These are phyloP conservation scores for Avena atlantica DNA, from an alignment of 176 grass and related monocot genomes.

Conservation along the genomic window DNA sequence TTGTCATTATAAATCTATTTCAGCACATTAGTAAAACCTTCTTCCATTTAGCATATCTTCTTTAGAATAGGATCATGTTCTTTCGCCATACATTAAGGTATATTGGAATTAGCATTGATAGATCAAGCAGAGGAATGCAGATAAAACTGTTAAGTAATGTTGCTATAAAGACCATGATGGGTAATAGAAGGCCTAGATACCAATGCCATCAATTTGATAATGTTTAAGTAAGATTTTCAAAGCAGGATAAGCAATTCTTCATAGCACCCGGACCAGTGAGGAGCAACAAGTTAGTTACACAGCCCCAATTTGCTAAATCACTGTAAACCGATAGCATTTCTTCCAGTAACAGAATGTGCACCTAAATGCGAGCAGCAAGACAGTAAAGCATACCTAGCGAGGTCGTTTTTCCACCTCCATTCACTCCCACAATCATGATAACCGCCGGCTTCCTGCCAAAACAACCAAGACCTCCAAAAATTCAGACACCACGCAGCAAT, in stretches of 20 bases:
- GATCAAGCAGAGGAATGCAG: background rate
- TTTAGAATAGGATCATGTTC: background rate
- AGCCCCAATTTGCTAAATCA: background rate
- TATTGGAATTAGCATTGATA: background rate
- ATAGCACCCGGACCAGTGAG: background rate
- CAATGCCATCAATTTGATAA: background rate
- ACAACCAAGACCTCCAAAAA: background rate
- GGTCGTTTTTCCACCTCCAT: constrained; percentile 95
- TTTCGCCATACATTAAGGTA: background rate
- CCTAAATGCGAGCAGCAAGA: background rate
- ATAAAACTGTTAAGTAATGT: background rate
- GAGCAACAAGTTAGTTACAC: background rate
- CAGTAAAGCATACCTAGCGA: constrained; percentile 61
- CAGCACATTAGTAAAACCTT: background rate
- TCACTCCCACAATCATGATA: constrained; percentile 94
- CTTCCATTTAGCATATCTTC: background rate
- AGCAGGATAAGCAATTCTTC: background rate
- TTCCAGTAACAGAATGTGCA: background rate
- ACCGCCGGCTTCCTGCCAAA: constrained; percentile 76
- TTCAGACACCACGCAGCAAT: constrained; percentile 25
- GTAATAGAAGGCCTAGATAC: too few relatives aligned
- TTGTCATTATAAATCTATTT: background rate
- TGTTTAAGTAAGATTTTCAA: background rate
- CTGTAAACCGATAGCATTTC: background rate
- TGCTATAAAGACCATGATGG: too few relatives aligned